These are phyloP conservation scores for Phaeolepiota aurea DNA, from an alignment of 768 basidiomycete genomes.

Conservation along the genomic window DNA sequence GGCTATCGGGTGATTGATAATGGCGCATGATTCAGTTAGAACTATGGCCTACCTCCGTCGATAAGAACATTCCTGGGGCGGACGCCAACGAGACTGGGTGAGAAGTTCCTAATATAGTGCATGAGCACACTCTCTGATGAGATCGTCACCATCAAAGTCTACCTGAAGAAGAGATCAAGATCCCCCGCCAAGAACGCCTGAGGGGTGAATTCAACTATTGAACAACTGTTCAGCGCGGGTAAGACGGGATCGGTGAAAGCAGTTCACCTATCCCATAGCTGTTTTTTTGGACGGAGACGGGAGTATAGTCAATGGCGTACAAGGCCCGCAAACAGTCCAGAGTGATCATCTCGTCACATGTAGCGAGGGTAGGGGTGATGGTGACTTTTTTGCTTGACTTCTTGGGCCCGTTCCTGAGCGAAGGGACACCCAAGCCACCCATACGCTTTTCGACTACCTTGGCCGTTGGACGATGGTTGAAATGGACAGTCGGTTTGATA, in stretches of 20 bases:
- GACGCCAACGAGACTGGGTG: slow-evolving; percentile 19
- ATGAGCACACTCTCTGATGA: neutral
- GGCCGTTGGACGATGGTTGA: slow-evolving; percentile 16
- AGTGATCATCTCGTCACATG: slow-evolving; percentile 27
- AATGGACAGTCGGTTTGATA: slow-evolving; percentile 32
- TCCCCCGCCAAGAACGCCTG: slow-evolving; percentile 18
- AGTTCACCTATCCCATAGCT: slow-evolving; percentile 22
- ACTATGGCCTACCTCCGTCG: slow-evolving; percentile 15
- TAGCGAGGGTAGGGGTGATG: slow-evolving; percentile 13
- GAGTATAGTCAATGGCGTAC: slow-evolving; percentile 26
- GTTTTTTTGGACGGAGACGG: slow-evolving; percentile 24
- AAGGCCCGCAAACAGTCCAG: slow-evolving; percentile 31
- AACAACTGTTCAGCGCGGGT: slow-evolving; percentile 11
- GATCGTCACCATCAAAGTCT: neutral
- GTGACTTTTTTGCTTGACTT: slow-evolving; percentile 9
- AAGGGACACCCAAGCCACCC: slow-evolving; percentile 7
- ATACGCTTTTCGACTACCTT: slow-evolving; percentile 5
- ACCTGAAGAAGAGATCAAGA: slow-evolving; percentile 28
- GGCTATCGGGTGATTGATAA: slow-evolving; percentile 15
- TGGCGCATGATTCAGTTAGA: neutral
- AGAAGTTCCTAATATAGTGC: slow-evolving; percentile 17
- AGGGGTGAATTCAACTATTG: slow-evolving; percentile 17
- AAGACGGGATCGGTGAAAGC: slow-evolving; percentile 13
- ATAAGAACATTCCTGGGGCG: slow-evolving; percentile 20
- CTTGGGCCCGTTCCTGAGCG: slow-evolving; percentile 11